A percentile compares a stretch with the other conserved stretches of the same genome.
These are phyloP conservation scores for Venturia oleaginea DNA, from an alignment of 2,329 filamentous ascomycete genomes.

Conservation along the genomic window DNA sequence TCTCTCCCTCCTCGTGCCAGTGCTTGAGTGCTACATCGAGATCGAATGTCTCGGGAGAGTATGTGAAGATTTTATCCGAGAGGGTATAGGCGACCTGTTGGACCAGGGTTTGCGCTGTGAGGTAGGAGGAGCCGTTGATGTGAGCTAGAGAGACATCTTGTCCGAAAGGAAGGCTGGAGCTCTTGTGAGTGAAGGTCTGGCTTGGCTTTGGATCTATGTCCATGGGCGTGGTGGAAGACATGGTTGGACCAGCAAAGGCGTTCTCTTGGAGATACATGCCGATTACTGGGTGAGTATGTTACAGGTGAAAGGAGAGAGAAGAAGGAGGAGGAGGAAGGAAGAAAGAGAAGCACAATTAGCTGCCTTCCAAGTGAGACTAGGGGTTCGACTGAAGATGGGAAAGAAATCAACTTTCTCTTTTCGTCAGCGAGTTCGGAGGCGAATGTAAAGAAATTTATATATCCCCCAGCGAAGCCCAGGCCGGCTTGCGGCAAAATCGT, in stretches of 20 bases:
- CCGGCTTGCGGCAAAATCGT: not conserved
- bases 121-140: constrained; percentile 58
- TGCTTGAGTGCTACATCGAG: constrained; percentile 72
- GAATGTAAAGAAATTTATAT: not conserved
- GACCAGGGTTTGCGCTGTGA: constrained; percentile 84
- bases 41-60: constrained; percentile 88
- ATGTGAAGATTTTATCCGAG: constrained; percentile 95
- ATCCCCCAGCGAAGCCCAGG: not conserved
- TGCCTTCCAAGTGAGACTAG: not conserved
- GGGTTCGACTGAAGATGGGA: not conserved
- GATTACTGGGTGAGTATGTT: not conserved
- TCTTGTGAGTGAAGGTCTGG: constrained; percentile 33
- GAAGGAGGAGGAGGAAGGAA: no score
- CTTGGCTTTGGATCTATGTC: constrained; percentile 14
- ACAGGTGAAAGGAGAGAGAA: not conserved
- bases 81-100: constrained; percentile 94
- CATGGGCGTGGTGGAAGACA: constrained; percentile 8
- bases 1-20: constrained; percentile 62
- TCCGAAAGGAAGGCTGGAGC: constrained; percentile 44
- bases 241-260: constrained; percentile 4
- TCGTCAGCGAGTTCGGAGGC: not conserved
- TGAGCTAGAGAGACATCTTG: constrained; percentile 22
- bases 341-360: not conserved
- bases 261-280: constrained; percentile 6
- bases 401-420: not conserved